Evolutionary conservation across 164 flowering plant species (phyloP).

Genomic region (Tetrastigma voinierianum): DNA sequence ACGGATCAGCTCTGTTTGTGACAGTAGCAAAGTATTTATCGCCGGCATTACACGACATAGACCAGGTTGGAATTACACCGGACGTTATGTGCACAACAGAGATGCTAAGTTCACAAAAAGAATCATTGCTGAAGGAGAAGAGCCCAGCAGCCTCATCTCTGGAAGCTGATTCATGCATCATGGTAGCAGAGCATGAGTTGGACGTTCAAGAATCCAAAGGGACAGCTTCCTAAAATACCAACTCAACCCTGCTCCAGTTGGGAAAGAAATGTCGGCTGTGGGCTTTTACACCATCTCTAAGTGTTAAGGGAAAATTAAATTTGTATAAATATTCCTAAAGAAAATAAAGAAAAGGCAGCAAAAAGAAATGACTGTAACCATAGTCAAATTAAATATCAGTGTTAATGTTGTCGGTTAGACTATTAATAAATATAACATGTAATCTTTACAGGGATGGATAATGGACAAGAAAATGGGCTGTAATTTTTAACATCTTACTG

Average conservation of each 20-base stretch:
- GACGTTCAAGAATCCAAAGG: constrained; percentile 78
- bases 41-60: constrained; percentile 89
- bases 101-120: constrained; percentile 54
- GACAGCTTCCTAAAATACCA: constrained; percentile 65
- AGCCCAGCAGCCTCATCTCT: constrained; percentile 38
- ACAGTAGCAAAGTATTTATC: constrained; percentile 95
- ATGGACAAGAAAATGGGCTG: too few relatives aligned
- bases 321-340: background rate
- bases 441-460: too few relatives aligned
- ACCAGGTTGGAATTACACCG: constrained; percentile 85
- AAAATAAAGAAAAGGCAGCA: too few relatives aligned
- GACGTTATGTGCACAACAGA: constrained; percentile 90
- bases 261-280: too few relatives aligned
- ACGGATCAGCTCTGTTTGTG: constrained; percentile 89
- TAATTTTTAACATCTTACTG: too few relatives aligned
- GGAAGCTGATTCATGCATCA: constrained; percentile 88
- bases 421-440: too few relatives aligned
- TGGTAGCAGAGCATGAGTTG: constrained; percentile 92
- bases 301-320: too few relatives aligned
- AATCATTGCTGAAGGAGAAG: constrained; percentile 33
- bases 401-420: too few relatives aligned
- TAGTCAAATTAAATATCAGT: too few relatives aligned
- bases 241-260: background rate
- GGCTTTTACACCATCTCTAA: too few relatives aligned
- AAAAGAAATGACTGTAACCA: too few relatives aligned